Base-by-base conservation (phyloP, 140 eudicot species). In the Ambrosia hybrid region DNA sequence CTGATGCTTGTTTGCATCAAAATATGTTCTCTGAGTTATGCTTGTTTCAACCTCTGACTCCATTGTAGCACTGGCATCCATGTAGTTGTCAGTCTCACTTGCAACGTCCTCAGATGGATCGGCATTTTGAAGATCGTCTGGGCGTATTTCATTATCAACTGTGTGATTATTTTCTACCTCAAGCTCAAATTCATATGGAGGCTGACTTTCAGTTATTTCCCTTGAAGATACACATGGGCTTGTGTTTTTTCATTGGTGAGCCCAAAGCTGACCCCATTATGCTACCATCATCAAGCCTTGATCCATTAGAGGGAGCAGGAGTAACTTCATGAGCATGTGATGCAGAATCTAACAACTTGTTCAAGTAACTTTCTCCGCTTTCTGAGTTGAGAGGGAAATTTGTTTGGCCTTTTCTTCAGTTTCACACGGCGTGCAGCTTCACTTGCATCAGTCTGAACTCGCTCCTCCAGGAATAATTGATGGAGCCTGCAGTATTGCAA, bases 381-480 rank as follows among this genome's bases (percentile, higher is more conserved):
- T 68, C 82, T 5, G 76, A 74, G 75, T 65, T 81, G 48, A 89
- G 82, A 36, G 88, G 88, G 84, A 74, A 75, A 87, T 76, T 85
- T 89, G 71, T 81, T 84, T 60, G 85, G 81, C 78, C 86, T 84
- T 83, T 84, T 87, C 83, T 87, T 92, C 77, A 89, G 80, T 77
- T 85, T 92, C 55, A 87, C 95, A 51, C 84, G 91, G 60, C 80
- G 86, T 73, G 88, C 86, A 78, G 92, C 83, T 57, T 76, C 89
- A 78, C 63, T 80, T 66, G 72, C 70, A 58, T 86, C 86, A 77
- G 68, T 85, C 73, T 87, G 86, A 79, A 85, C 76, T 43, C 91
- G 90, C 81, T 92, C 98, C 81, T 89, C 96, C 85, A 89, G 75
- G 59, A 92, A 82, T 66, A 92, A 74, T 64, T 92, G 96, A 84